A percentile compares a stretch with the other conserved stretches of the same genome.
phyloP scores from a whole-genome alignment of 805 yeast genomes.

The Saccharomycopsis vini region DNA sequence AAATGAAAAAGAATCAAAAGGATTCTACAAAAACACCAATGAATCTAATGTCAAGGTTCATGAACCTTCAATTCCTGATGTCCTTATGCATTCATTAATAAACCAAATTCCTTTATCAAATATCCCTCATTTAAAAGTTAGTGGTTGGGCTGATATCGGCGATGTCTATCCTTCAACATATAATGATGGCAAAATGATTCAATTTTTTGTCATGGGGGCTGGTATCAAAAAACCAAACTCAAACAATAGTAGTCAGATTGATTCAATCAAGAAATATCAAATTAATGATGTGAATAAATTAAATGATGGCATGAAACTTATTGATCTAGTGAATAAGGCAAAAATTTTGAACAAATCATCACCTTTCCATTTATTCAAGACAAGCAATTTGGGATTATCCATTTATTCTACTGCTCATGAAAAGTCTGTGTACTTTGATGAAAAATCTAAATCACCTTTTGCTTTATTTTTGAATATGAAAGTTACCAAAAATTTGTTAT shows the following conservation, averaged over 20 bases:
- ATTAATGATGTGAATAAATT: constrained; percentile 23
- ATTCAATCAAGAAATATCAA: constrained; percentile 21
- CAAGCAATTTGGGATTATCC: constrained; percentile 30
- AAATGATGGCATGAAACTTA: constrained; percentile 33
- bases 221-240: constrained; percentile 21
- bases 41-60: constrained; percentile 25
- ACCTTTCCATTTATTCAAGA: constrained; percentile 77
- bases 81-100: constrained; percentile 81
- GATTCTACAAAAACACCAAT: constrained; percentile 2
- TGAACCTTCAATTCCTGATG: constrained; percentile 61
- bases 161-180: constrained; percentile 42
- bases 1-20: constrained; percentile 10
- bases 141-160: constrained; percentile 55
- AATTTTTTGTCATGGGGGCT: constrained; percentile 18
- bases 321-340: constrained; percentile 57
- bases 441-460: constrained; percentile 52
- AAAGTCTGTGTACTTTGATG: constrained; percentile 38
- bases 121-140: constrained; percentile 63
- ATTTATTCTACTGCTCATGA: constrained; percentile 69
- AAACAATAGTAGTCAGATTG: background rate
- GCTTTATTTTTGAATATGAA: constrained; percentile 57
- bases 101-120: constrained; percentile 70
- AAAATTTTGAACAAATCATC: constrained; percentile 67
- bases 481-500: constrained; percentile 31
- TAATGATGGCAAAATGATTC: constrained; percentile 22